Evolutionary conservation across 495 filamentous ascomycete species (phyloP).

Genomic region (Aspergillus campestris): DNA sequence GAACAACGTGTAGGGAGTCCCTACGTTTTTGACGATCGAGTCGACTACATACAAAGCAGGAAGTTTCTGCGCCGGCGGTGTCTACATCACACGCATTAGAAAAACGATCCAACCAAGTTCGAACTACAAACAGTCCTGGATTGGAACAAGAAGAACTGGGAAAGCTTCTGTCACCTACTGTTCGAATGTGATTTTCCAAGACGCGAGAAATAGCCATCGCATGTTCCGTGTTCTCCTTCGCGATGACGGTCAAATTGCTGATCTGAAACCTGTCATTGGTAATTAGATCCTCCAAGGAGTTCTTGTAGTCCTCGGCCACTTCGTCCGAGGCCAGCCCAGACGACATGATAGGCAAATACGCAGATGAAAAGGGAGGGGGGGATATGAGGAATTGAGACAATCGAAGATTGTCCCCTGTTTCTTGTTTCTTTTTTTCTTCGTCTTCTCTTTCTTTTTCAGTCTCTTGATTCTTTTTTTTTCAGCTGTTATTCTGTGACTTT

Average conservation of each 20-base stretch:
- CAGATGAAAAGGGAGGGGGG: slow-evolving; percentile 1
- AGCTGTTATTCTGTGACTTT: slow-evolving; percentile 6
- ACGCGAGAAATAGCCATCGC: slow-evolving; percentile 83
- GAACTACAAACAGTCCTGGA: slow-evolving; percentile 14
- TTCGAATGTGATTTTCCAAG: slow-evolving; percentile 84
- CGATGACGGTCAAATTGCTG: slow-evolving; percentile 89
- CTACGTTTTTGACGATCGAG: slow-evolving; percentile 97
- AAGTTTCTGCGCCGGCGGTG: slow-evolving; percentile 74
- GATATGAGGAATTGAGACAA: slow-evolving; percentile 4
- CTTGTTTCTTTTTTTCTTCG: slow-evolving; percentile 2
- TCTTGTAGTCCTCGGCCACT: slow-evolving; percentile 89
- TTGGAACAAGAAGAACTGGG: slow-evolving; percentile 5
- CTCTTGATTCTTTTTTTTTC: slow-evolving; percentile 11
- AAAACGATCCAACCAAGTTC: slow-evolving; percentile 11
- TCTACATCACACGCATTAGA: slow-evolving; percentile 50
- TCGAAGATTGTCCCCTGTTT: slow-evolving; percentile 2
- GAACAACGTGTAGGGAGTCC: slow-evolving; percentile 91
- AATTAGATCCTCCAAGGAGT: slow-evolving; percentile 83
- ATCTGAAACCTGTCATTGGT: slow-evolving; percentile 88
- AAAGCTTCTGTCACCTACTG: slow-evolving; percentile 53
- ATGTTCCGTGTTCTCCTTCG: slow-evolving; percentile 91
- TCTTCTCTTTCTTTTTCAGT: slow-evolving; percentile 6
- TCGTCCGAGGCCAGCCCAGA: slow-evolving; percentile 67
- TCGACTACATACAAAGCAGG: slow-evolving; percentile 97
- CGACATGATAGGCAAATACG: slow-evolving; percentile 53